phyloP scores from a whole-genome alignment of 148 eudicot genomes.

The Chenopodium suecicum region DNA sequence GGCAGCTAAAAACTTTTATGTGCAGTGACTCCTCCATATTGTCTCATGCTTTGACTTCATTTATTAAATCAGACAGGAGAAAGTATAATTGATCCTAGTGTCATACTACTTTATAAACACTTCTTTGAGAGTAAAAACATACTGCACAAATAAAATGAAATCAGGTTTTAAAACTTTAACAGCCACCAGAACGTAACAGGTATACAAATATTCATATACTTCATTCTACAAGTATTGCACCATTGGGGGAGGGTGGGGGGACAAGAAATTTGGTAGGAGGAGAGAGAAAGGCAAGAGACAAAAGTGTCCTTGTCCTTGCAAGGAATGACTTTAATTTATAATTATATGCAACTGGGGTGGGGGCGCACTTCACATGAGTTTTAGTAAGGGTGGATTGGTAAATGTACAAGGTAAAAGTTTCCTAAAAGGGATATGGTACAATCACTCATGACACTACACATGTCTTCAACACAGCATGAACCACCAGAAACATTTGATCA shows the following conservation, averaged over 20 bases:
- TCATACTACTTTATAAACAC: background rate
- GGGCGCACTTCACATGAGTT: too few relatives aligned
- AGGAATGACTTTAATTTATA: too few relatives aligned
- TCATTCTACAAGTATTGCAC: too few relatives aligned
- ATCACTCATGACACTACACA: background rate
- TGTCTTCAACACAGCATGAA: background rate
- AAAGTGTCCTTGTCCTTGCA: too few relatives aligned
- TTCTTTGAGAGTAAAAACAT: background rate
- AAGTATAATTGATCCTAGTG: background rate
- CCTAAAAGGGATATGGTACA: too few relatives aligned
- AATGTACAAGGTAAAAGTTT: too few relatives aligned
- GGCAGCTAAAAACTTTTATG: background rate
- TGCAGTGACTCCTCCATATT: background rate
- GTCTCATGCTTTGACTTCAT: constrained; percentile 2
- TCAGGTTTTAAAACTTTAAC: background rate
- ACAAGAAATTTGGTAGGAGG: too few relatives aligned
- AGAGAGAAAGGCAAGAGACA: too few relatives aligned
- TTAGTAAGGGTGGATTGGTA: too few relatives aligned
- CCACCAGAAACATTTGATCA: background rate
- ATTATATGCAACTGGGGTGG: too few relatives aligned
- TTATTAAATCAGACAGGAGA: background rate
- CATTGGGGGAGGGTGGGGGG: too few relatives aligned
- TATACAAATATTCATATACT: background rate
- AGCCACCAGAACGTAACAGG: background rate
- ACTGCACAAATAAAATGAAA: background rate